Percentiles rank a stretch among this genome's conserved stretches.
phyloP scores from a whole-genome alignment of 208 protist genomes.

The Leishmania amazonensis region DNA sequence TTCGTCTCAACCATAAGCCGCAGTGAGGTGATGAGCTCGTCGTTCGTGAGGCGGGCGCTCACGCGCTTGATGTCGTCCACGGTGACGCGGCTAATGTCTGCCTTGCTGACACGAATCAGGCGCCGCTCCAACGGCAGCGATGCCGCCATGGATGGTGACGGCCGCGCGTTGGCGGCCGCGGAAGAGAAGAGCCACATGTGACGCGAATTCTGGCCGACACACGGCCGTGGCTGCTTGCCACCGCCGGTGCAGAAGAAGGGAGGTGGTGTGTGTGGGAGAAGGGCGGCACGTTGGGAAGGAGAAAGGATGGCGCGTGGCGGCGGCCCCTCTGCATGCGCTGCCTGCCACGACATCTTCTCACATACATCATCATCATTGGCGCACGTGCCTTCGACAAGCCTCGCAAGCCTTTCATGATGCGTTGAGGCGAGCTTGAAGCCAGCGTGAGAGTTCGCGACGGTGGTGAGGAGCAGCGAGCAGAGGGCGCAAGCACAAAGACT shows the following conservation, averaged over 20 bases:
- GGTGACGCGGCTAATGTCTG: constrained; percentile 59
- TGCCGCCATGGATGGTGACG: background rate
- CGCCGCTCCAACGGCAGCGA: constrained; percentile 43
- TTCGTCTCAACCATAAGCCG: constrained; percentile 68
- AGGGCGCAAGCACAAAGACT: background rate
- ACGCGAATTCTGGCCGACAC: background rate
- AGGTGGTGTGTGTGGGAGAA: background rate
- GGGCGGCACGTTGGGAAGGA: background rate
- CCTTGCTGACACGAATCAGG: constrained; percentile 50
- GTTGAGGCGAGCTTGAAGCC: background rate
- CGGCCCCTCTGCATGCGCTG: background rate
- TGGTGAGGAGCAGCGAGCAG: background rate
- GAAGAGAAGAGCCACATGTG: constrained; percentile 4
- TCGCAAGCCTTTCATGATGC: background rate
- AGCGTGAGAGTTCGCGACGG: background rate
- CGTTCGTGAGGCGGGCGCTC: constrained; percentile 31
- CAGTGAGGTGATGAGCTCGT: constrained; percentile 49
- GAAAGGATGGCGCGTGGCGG: background rate
- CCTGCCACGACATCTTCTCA: background rate
- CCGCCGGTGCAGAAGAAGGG: background rate
- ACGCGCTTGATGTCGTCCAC: constrained; percentile 52
- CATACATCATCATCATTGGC: background rate
- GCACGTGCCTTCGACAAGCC: background rate
- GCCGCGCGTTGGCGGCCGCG: background rate
- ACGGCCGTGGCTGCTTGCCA: background rate